Base-by-base conservation (phyloP, 805 yeast species). In the Yarrowia sp. region DNA sequence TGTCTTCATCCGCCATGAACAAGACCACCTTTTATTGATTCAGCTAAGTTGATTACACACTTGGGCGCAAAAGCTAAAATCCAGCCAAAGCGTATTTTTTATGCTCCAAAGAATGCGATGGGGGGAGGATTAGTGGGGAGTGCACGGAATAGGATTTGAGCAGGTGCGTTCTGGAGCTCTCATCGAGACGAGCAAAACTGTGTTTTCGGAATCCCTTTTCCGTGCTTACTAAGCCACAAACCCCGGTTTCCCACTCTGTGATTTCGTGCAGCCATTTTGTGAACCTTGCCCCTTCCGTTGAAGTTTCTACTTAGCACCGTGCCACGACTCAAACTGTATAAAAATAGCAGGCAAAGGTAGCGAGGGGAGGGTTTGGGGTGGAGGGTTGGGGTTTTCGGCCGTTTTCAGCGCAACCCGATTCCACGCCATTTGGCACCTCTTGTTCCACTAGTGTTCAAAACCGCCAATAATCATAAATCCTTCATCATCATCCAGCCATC, bases 271-370 rank as follows among this genome's bases (percentile, higher is more conserved):
- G 24, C 30, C 46, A 55, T 40, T 55, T 55, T 55, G 46, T 40
- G 61, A 55, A 55, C 61, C 61, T 55, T 55, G 61, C 61, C 61
- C 61, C 61, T 55, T 55, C 61, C 61, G 61, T 39, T 55, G 61
- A 55, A 55, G 61, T 40, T 53, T 40, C 61, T 55, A 55, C 61
- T 53, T 55, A 55, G 61, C 61, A 55, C 61, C 38, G 46, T 55
- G 61, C 46, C 61, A 55, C 46, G 19, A 38, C 44, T 39, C 44
- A 55, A 55, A 52, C 58, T 19, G 34, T 52, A 52, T 52, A 52
- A 19, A 36, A 52, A 52, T 52, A 52, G 58, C 42, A 33, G 55
- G 20, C 17, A 49, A 49, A 49, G 38, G 53, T 46, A 24, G 50
- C 49, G 33, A 44, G 6, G 30, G 6, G 30, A 7, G 30, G 30